phyloP scores from a whole-genome alignment of 805 yeast species.

The Metschnikowia corniflorae region DNA sequence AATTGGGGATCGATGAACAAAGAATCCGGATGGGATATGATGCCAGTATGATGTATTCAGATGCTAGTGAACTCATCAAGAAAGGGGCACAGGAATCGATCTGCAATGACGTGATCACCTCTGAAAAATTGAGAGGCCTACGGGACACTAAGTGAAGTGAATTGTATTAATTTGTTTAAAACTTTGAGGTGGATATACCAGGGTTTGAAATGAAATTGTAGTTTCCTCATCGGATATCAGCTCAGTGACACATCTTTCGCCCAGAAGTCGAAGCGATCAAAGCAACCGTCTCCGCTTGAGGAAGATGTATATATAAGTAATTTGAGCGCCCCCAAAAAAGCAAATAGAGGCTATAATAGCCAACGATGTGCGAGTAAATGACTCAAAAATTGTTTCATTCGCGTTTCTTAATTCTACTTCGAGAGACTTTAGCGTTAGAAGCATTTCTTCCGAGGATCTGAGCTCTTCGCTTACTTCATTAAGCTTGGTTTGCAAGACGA shows the following conservation, averaged over 20 bases:
- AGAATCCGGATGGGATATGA: conserved; percentile 82
- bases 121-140: conserved; percentile 74
- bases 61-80: conserved; percentile 49
- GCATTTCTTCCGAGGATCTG: conserved; percentile 24
- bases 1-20: conserved; percentile 81
- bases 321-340: conserved; percentile 30
- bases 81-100: conserved; percentile 68
- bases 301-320: conserved; percentile 28
- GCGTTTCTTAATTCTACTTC: conserved; percentile 35
- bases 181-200: too few relatives aligned
- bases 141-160: too few relatives aligned
- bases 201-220: too few relatives aligned
- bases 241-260: too few relatives aligned
- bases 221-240: too few relatives aligned
- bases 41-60: conserved; percentile 73
- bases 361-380: conserved; percentile 30
- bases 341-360: conserved; percentile 25
- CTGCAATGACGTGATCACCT: conserved; percentile 67
- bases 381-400: conserved; percentile 36
- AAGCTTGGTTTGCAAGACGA: conserved; percentile 29
- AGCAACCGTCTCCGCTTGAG: conserved; percentile 27
- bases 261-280: conserved; percentile 2
- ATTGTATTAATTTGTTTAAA: too few relatives aligned
- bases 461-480: conserved; percentile 30
- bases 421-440: conserved; percentile 28